Base-by-base conservation (phyloP, 2,329 filamentous ascomycete genomes). In the Lasiodiplodia gonubiensis region DNA sequence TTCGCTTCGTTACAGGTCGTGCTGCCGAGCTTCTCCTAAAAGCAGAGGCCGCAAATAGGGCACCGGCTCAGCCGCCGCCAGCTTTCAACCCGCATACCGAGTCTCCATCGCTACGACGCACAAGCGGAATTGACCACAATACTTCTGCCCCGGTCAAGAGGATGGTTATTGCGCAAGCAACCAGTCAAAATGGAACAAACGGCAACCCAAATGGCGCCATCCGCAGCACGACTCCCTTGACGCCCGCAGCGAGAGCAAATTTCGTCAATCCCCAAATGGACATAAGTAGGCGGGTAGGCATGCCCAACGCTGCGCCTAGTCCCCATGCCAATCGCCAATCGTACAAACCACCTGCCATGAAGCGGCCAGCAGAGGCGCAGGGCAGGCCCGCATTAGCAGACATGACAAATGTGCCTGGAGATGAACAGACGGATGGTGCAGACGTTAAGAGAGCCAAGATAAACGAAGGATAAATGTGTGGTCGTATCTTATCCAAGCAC, bases 101-200 rank as follows among this genome's bases (percentile, higher is more conserved):
- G 60, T 83, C 80, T 69, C 93, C 94, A 0, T 95, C 93, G 0
- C 93, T 97, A 74, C 88, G 92, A 69, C 94, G 94, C 76, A 97
- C 94, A 0, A 91, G 91, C 0, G 94, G 94, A 2, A 86, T 97
- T 48, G 93, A 97, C 74, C 92, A 96, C 74, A 88, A 82, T 25
- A 90, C 88, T 63, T 94, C 91, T 4, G 89, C 90, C 64, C 92
- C 93, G 0, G 81, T 97, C 55, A 67, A 23, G 8, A 48, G 33
- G 12, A 16, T 46, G 70, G 70, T 11, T 71, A 70, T 70, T 8
- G 12, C 42, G 11, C 42, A 46, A 46, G 42, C 27, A 2, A 35
- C 37, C 18, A 37, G 60, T 37, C 59, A 57, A 23, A 42, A 12
- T 21, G 30, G 37, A 27, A 49, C 53, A 18, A 61, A 48, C 33